Percentiles rank a stretch among this genome's conserved stretches.
These are phyloP conservation scores for Suillus fuscotomentosus DNA, from an alignment of 768 basidiomycete genomes.

Conservation along the genomic window DNA sequence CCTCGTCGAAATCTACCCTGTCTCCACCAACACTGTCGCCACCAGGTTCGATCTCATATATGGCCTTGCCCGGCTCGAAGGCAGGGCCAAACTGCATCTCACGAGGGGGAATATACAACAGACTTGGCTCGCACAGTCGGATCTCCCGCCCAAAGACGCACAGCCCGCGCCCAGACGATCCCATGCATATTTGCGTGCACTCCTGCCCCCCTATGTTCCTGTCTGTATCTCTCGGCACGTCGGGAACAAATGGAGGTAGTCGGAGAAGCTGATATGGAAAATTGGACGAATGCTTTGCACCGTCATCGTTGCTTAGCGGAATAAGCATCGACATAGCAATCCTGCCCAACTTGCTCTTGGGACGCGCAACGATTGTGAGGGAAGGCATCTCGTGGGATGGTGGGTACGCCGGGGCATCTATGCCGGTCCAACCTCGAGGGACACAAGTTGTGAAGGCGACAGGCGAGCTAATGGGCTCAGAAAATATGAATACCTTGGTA, in stretches of 20 bases:
- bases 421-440: constrained; percentile 7
- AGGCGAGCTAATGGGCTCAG: constrained; percentile 20
- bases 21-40: constrained; percentile 8
- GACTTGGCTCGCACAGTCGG: constrained; percentile 20
- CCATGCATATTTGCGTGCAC: constrained; percentile 22
- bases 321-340: constrained; percentile 26
- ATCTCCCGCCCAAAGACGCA: constrained; percentile 24
- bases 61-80: constrained; percentile 22
- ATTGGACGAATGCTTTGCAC: not conserved
- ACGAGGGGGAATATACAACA: constrained; percentile 25
- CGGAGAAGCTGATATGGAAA: constrained; percentile 23
- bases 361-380: constrained; percentile 26
- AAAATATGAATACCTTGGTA: constrained; percentile 25
- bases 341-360: constrained; percentile 9
- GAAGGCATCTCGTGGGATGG: constrained; percentile 8
- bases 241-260: constrained; percentile 13
- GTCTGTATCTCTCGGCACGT: not conserved
- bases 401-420: not conserved
- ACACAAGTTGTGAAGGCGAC: constrained; percentile 28
- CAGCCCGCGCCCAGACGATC: constrained; percentile 28
- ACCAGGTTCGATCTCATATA: constrained; percentile 13
- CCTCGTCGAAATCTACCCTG: constrained; percentile 29
- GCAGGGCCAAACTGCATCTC: constrained; percentile 29
- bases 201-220: not conserved
- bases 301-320: constrained; percentile 12